Evolutionary conservation across 768 basidiomycete species (phyloP).

Genomic region (Chiua virens): DNA sequence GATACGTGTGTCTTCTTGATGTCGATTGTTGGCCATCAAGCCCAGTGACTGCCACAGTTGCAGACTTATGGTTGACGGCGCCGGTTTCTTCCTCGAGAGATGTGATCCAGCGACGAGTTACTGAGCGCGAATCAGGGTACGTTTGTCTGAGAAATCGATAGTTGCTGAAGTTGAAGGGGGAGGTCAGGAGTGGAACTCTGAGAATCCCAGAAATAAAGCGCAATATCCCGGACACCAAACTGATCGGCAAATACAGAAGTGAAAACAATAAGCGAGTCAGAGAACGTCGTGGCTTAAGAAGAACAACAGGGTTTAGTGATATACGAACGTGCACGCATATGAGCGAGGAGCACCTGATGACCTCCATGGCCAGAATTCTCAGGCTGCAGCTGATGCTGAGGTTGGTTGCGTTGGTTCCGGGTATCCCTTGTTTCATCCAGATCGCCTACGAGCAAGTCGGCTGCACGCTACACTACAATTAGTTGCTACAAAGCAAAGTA

Average conservation of each 20-base stretch:
- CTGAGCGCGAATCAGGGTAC: constrained; percentile 45
- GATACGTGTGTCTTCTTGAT: constrained; percentile 32
- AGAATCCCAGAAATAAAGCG: constrained; percentile 67
- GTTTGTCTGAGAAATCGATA: constrained; percentile 41
- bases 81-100: constrained; percentile 86
- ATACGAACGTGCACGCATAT: too few species aligned
- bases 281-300: constrained; percentile 1
- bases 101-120: constrained; percentile 74
- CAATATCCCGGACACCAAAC: constrained; percentile 57
- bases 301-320: not conserved
- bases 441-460: constrained; percentile 5
- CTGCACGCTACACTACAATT: constrained; percentile 1
- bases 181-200: constrained; percentile 63
- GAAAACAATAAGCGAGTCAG: constrained; percentile 22
- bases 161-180: constrained; percentile 48
- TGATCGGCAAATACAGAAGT: constrained; percentile 58
- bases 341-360: constrained; percentile 5
- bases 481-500: not conserved
- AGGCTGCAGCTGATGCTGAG: not conserved
- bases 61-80: constrained; percentile 54
- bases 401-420: not conserved
- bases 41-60: constrained; percentile 36
- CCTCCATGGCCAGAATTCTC: constrained; percentile 1
- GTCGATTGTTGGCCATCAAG: constrained; percentile 47
- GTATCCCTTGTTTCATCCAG: not conserved